A percentile compares a stretch with the other conserved stretches of the same genome.
Conservation (phyloP, 2,329 filamentous ascomycete species). For the Fusarium tricinctum region DNA sequence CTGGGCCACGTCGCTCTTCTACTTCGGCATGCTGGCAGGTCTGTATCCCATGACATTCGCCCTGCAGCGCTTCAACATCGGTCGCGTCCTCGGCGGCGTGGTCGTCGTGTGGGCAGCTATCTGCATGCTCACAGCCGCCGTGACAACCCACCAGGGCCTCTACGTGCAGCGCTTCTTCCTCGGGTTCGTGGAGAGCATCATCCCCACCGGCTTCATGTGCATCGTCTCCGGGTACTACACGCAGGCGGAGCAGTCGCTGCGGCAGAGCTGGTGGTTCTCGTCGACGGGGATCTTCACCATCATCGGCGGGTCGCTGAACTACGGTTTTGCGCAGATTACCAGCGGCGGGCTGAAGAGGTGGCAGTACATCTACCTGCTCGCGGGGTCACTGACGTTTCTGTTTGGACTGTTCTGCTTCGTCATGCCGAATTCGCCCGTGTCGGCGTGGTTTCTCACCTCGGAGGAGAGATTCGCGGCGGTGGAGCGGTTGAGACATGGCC, state of each 20-base stretch:
- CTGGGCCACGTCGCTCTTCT: constrained; percentile 85
- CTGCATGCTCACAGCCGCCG: constrained; percentile 77
- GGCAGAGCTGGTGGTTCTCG: constrained; percentile 78
- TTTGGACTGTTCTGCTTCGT: constrained; percentile 76
- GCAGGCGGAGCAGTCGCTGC: constrained; percentile 72
- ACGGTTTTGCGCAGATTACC: constrained; percentile 74
- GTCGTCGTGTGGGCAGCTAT: constrained; percentile 76
- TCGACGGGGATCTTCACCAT: constrained; percentile 71
- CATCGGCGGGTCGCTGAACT: constrained; percentile 74
- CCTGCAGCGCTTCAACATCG: constrained; percentile 76
- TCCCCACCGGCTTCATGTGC: constrained; percentile 77
- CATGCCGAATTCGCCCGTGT: constrained; percentile 74
- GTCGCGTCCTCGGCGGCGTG: constrained; percentile 72
- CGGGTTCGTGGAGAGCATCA: constrained; percentile 72
- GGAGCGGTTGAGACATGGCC: constrained; percentile 71
- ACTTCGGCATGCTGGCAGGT: constrained; percentile 83
- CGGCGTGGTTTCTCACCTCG: constrained; percentile 76
- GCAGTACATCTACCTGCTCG: constrained; percentile 80
- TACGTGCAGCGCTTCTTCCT: constrained; percentile 77
- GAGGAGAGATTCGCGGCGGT: constrained; percentile 75
- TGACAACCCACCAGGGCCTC: constrained; percentile 73
- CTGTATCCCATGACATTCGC: constrained; percentile 80
- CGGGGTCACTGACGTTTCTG: constrained; percentile 72
- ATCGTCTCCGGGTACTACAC: constrained; percentile 75
- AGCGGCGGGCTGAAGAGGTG: constrained; percentile 69